Conservation (phyloP, 2,329 filamentous ascomycete genomes). For the Mollisiaceae sp. region DNA sequence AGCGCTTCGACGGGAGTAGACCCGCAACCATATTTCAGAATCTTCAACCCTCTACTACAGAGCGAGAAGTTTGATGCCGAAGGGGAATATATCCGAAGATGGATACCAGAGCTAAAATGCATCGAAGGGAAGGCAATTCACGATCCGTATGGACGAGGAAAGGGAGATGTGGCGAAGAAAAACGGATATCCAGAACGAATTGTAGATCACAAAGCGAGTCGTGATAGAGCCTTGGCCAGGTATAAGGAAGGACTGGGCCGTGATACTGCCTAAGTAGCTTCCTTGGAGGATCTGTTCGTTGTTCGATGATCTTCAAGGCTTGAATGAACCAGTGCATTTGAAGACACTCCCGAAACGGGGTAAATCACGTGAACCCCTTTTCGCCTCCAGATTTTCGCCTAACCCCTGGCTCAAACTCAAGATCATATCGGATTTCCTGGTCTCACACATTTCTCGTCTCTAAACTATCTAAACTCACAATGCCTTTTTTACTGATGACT, state of each 20-base stretch:
- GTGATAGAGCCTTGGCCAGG: constrained; percentile 68
- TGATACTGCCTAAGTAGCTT: constrained; percentile 42
- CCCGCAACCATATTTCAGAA: constrained; percentile 87
- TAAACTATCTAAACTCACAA: constrained; percentile 20
- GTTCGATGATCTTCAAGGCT: constrained; percentile 6
- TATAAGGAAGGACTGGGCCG: constrained; percentile 71
- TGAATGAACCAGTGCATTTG: background rate
- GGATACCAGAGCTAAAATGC: constrained; percentile 75
- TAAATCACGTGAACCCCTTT: constrained; percentile 7
- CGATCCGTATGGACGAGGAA: constrained; percentile 74
- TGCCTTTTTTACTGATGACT: background rate
- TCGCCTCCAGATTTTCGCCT: constrained; percentile 20
- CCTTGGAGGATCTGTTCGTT: background rate
- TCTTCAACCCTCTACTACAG: constrained; percentile 86
- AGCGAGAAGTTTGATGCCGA: constrained; percentile 83
- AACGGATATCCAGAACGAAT: constrained; percentile 76
- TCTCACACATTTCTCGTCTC: constrained; percentile 22
- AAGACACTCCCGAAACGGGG: background rate
- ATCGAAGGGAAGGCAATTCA: constrained; percentile 75
- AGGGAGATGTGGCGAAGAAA: constrained; percentile 61
- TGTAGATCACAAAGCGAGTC: constrained; percentile 73
- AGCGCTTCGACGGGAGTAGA: constrained; percentile 76
- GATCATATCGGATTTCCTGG: constrained; percentile 13
- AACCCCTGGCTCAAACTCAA: constrained; percentile 17
- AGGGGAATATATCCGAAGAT: constrained; percentile 81